Conservation (phyloP, 2,329 filamentous ascomycete genomes). For the Aspergillus uvarum region DNA sequence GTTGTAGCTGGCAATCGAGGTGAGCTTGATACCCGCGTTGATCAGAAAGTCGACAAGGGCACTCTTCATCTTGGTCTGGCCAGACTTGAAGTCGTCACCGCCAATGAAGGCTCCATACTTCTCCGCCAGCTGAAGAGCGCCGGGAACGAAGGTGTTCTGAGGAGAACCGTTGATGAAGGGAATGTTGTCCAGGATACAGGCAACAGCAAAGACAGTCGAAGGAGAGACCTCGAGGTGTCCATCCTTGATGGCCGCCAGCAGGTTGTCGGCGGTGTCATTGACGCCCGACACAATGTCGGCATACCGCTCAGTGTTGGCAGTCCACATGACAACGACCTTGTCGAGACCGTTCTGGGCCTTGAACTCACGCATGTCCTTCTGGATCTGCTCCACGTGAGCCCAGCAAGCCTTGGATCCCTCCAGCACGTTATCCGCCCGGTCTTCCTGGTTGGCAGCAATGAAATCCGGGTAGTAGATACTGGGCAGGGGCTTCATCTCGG, state of each 20-base stretch:
- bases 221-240: constrained; percentile 91
- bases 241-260: constrained; percentile 79
- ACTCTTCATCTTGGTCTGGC: constrained; percentile 99
- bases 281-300: constrained; percentile 83
- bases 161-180: constrained; percentile 99
- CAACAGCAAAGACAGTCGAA: constrained; percentile 93
- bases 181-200: constrained; percentile 81
- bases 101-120: constrained; percentile 86
- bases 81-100: constrained; percentile 99
- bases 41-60: constrained; percentile 98
- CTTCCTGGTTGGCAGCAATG: constrained; percentile 97
- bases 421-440: constrained; percentile 88
- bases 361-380: constrained; percentile 91
- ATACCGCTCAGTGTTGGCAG: constrained; percentile 97
- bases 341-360: constrained; percentile 81
- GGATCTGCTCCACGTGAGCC: constrained; percentile 89
- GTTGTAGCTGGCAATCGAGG: constrained; percentile 98
- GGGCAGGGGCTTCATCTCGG: constrained; percentile 79
- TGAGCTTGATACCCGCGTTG: constrained; percentile 97
- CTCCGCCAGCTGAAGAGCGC: constrained; percentile 84
- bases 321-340: constrained; percentile 98
- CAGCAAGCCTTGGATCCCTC: constrained; percentile 78
- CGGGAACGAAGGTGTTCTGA: constrained; percentile 98
- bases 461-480: constrained; percentile 99
- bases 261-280: constrained; percentile 95